phyloP scores from a whole-genome alignment of 139 green algal genomes.

The Pleodorina starrii region DNA sequence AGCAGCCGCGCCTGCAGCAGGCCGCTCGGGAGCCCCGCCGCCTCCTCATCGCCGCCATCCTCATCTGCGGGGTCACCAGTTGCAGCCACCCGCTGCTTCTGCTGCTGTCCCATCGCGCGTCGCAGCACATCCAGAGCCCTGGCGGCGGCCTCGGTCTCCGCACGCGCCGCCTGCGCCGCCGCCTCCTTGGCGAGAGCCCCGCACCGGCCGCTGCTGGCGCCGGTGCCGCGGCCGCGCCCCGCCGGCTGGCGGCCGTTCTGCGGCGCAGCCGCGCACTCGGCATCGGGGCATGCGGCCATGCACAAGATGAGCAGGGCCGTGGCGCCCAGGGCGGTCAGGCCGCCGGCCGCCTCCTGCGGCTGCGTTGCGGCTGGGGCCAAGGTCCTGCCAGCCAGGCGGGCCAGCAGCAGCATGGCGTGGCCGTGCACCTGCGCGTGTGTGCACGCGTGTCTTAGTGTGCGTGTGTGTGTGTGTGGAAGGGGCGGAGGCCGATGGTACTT shows the following conservation, averaged over 20 bases:
- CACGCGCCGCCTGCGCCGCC: slow-evolving; percentile 10
- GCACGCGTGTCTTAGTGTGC: neutral
- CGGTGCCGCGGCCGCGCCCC: too few relatives aligned
- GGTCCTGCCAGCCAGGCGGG: neutral
- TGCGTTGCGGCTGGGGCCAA: neutral
- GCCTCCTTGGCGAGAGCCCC: slow-evolving; percentile 5
- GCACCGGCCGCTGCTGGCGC: neutral
- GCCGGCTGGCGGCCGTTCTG: too few relatives aligned
- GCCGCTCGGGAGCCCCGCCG: neutral
- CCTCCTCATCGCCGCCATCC: neutral
- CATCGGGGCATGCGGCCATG: neutral
- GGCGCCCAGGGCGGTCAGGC: slow-evolving; percentile 2
- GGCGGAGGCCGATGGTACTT: too few relatives aligned
- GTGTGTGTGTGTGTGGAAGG: too few relatives aligned
- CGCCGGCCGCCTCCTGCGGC: neutral
- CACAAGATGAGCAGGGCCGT: neutral
- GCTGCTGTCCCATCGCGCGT: neutral
- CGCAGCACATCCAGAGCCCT: neutral
- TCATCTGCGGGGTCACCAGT: neutral
- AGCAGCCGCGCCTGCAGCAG: neutral
- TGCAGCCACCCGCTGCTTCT: neutral
- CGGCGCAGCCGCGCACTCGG: neutral
- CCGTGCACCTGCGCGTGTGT: slow-evolving; percentile 26
- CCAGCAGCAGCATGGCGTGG: slow-evolving; percentile 4
- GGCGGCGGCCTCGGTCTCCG: neutral